These are phyloP conservation scores for Cercospora janseana DNA, from an alignment of 2,329 filamentous ascomycete species.

Conservation along the genomic window DNA sequence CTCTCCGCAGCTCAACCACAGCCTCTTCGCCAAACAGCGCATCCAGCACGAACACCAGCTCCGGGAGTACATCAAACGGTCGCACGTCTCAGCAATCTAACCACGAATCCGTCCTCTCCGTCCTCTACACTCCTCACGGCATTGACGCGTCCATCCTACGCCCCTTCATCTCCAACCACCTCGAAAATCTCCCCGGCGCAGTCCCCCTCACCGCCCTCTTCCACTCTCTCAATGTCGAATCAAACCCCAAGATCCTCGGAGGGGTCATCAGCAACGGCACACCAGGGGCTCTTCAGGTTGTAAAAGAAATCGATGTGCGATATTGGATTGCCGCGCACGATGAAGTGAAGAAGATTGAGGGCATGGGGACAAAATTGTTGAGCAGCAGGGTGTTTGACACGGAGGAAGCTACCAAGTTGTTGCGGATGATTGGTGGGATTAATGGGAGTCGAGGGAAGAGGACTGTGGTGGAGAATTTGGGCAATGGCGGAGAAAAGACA, in stretches of 20 bases:
- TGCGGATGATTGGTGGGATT: constrained; percentile 30
- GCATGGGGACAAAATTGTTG: constrained; percentile 53
- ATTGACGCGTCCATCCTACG: constrained; percentile 55
- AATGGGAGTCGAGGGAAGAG: constrained; percentile 14
- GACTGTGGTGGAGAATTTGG: constrained; percentile 17
- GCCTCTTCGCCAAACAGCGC: constrained; percentile 5
- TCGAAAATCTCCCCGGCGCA: constrained; percentile 53
- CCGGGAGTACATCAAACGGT: constrained; percentile 9
- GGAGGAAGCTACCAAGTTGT: constrained; percentile 47
- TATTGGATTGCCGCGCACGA: constrained; percentile 64
- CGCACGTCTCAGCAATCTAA: constrained; percentile 15
- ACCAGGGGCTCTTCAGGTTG: constrained; percentile 58
- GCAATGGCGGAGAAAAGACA: constrained; percentile 14
- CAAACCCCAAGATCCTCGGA: constrained; percentile 62
- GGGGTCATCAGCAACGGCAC: constrained; percentile 58
- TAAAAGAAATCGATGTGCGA: constrained; percentile 52
- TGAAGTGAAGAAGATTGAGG: constrained; percentile 57
- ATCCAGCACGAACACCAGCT: constrained; percentile 10
- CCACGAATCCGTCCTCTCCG: constrained; percentile 50
- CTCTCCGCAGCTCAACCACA: constrained; percentile 3
- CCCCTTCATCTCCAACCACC: constrained; percentile 57
- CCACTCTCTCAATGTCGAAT: constrained; percentile 61
- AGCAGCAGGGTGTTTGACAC: constrained; percentile 47
- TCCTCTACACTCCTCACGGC: constrained; percentile 66
- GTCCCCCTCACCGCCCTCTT: constrained; percentile 63